Evolutionary conservation across 2,329 filamentous ascomycete species (phyloP), one percentile per base, ranked within the genome.

Genomic region (Neoscytalidium dimidiatum): DNA sequence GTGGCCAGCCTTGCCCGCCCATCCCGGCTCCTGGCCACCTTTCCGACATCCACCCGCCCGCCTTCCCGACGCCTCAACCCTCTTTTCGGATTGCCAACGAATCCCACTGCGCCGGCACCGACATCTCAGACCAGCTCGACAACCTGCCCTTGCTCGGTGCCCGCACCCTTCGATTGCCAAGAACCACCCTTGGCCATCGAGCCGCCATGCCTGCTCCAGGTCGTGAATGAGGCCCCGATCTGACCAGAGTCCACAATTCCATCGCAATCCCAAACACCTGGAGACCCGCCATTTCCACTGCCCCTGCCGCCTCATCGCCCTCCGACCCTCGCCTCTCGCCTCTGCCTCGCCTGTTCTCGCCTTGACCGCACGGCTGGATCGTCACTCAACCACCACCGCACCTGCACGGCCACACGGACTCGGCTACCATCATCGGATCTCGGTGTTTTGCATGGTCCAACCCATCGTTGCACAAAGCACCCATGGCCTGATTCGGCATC

Each of bases 21-120:
- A 14, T 28, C 49, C 49, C 29, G 49, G 29, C 49, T 14, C 31
- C 49, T 53, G 51, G n/a, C 9, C 9, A 38, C 53, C 17, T 17
- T 31, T n/a, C 53, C 53, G 53, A 58, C 38, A 21, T 58, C 53
- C 53, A 58, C 53, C 53, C 53, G 53, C 26, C 52, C 53, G 53
- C 53, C 53, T 19, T 58, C 53, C 53, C 53, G 53, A 58, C 53
- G 53, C 53, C 53, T 58, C 53, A 58, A 58, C 53, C 53, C 53
- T 58, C 53, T 58, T 58, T 58, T 21, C 53, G 53, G 35, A 19
- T 19, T 43, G 35, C 53, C 53, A 21, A 5, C 52, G 23, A 26
- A 21, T 57, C 35, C 35, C 52, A 35, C 53, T 17, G 14, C 26
- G 21, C 52, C 33, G 52, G 52, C 52, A 19, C 31, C 51, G n/a